Evolutionary conservation across 2,329 filamentous ascomycete genomes (phyloP), one percentile per base, ranked within the genome.

Genomic region (Elsinoe necatrix): DNA sequence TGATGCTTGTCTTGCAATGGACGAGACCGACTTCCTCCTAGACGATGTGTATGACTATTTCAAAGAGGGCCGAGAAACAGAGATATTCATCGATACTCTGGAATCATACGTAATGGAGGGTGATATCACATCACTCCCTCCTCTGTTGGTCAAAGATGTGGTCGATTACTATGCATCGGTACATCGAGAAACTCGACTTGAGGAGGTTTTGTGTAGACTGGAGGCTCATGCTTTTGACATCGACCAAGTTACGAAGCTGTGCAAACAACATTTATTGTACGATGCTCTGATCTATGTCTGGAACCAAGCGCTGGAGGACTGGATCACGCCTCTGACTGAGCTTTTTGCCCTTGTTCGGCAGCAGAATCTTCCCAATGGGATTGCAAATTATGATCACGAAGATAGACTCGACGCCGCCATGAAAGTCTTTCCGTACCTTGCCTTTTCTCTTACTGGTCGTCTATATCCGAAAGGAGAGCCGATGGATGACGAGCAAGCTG

Each of bases 271-370:
- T 69, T 83, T 86, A 62, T 79, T 98, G 3, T 98, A 96, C 67
- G 95, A 98, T 71, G 95, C 93, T 1, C 80, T 96, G 57, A 90
- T 95, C 42, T 96, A 97, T 68, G 87, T 98, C 56, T 98, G 93
- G 93, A 97, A 95, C 59, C 86, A 89, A 69, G 90, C 89, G 2
- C 75, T 98, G 25, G 76, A 78, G 60, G 95, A 98, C 70, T 96
- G 95, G 65, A 84, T 96, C 60, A 95, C 91, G 1, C 92, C 93
- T 1, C 76, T 97, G 57, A 85, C 89, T 63, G 90, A 96, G 60
- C 79, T 98, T 1, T 75, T 95, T 50, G 75, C 80, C 12, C 75
- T 96, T 21, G 67, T 76, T 56, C 71, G 75, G 47, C 21, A 47
- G 20, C 37, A 45, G 23, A 27, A 48, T n/a, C 37, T 37, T 6